Evolutionary conservation across 176 grass and related monocot species (phyloP).

Genomic region (Bromus sterilis): DNA sequence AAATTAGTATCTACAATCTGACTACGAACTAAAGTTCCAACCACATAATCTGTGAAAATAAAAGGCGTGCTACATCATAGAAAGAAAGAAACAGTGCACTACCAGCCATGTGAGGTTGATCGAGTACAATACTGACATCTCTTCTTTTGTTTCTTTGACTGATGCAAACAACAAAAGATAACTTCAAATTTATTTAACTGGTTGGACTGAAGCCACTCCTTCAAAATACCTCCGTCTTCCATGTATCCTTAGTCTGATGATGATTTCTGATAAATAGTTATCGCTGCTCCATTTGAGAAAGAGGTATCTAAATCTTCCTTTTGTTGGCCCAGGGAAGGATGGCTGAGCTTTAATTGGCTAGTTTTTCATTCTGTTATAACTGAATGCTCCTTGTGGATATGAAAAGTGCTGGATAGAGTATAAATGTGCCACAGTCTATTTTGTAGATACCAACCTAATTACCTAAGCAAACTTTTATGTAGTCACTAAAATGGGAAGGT

Average conservation of each 20-base stretch:
- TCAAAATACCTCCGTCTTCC: neutral
- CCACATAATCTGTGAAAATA: neutral
- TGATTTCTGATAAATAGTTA: neutral
- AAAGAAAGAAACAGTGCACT: neutral
- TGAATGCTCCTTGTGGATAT: neutral
- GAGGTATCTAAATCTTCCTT: neutral
- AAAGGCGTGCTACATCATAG: neutral
- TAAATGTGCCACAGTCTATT: neutral
- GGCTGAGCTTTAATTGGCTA: neutral
- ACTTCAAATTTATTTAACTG: too few species aligned
- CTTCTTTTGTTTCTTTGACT: neutral
- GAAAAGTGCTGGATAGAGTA: neutral
- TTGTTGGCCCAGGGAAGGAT: neutral
- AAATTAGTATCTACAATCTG: neutral
- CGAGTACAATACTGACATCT: neutral
- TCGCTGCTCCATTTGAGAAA: neutral
- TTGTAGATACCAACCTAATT: neutral
- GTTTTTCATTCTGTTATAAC: neutral
- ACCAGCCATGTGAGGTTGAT: neutral
- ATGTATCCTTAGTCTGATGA: neutral
- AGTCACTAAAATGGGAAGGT: neutral
- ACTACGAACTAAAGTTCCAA: neutral
- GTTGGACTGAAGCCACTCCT: neutral
- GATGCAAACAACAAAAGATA: neutral
- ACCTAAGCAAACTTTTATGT: neutral